Evolutionary conservation across 2,329 filamentous ascomycete genomes (phyloP).

Genomic region (Fusarium newnesense): DNA sequence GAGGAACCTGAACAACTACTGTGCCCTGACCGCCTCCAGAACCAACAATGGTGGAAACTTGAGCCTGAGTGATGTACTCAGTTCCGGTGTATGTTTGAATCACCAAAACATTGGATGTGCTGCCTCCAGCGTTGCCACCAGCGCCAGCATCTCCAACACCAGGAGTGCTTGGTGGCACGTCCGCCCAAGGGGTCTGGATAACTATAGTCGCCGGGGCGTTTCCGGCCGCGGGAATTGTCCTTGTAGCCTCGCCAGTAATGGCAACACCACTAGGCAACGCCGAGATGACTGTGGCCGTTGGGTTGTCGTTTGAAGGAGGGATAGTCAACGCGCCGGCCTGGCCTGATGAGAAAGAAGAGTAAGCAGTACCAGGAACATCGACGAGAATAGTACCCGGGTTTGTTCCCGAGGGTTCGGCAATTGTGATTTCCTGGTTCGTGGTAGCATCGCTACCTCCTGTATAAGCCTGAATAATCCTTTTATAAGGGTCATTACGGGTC

Average conservation of each 20-base stretch:
- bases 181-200: slow-evolving; percentile 33
- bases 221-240: slow-evolving; percentile 25
- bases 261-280: slow-evolving; percentile 23
- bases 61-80: slow-evolving; percentile 18
- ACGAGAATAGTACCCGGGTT: slow-evolving; percentile 27
- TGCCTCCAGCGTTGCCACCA: not conserved
- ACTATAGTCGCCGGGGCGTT: slow-evolving; percentile 30
- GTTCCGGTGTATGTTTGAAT: slow-evolving; percentile 35
- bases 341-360: slow-evolving; percentile 25
- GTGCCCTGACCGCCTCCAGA: slow-evolving; percentile 17
- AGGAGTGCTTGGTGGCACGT: slow-evolving; percentile 25
- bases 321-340: slow-evolving; percentile 31
- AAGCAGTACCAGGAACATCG: slow-evolving; percentile 29
- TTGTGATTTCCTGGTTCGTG: slow-evolving; percentile 30
- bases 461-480: slow-evolving; percentile 32
- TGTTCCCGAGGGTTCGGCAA: slow-evolving; percentile 29
- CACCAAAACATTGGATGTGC: slow-evolving; percentile 22
- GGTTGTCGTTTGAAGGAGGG: slow-evolving; percentile 25
- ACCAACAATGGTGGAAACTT: slow-evolving; percentile 18
- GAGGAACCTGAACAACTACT: slow-evolving; percentile 31
- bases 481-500: slow-evolving; percentile 22
- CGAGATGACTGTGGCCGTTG: slow-evolving; percentile 28
- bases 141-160: not conserved
- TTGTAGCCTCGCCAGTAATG: slow-evolving; percentile 15
- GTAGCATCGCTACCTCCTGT: slow-evolving; percentile 26